These are phyloP conservation scores for Scutellaria barbata DNA, from an alignment of 257 asterid species.

Conservation along the genomic window DNA sequence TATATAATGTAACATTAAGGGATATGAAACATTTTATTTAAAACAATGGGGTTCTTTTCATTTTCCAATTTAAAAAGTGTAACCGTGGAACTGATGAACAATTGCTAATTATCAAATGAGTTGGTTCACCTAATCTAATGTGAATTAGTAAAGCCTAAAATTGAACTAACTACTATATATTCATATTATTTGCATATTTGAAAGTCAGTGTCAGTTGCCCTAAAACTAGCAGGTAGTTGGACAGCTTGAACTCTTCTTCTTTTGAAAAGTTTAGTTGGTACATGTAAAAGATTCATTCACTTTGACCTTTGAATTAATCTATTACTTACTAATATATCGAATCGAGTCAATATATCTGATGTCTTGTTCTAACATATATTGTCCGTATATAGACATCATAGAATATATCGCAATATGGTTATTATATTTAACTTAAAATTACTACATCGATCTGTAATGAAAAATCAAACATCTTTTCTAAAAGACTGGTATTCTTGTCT, in stretches of 20 bases:
- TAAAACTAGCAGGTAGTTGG: slow-evolving; percentile 45
- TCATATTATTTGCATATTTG: slow-evolving; percentile 13
- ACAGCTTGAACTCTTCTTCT: slow-evolving; percentile 25
- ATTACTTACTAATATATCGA: neutral
- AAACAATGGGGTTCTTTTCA: neutral
- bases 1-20: too few species aligned
- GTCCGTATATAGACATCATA: slow-evolving; percentile 6
- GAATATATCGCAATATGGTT: neutral
- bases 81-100: slow-evolving; percentile 28
- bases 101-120: slow-evolving; percentile 38
- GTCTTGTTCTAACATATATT: slow-evolving; percentile 13
- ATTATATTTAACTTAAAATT: neutral
- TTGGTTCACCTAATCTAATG: slow-evolving; percentile 60
- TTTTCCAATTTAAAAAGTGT: neutral
- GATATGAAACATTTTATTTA: neutral
- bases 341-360: neutral
- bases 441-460: too few species aligned
- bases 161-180: slow-evolving; percentile 24
- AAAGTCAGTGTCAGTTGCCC: slow-evolving; percentile 48
- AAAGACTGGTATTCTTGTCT: too few species aligned
- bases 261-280: slow-evolving; percentile 6
- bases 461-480: too few species aligned
- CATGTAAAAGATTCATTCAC: neutral
- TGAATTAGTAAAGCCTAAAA: slow-evolving; percentile 42
- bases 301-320: neutral